These are phyloP conservation scores for Fennellomyces sp. DNA, from an alignment of 371 early-diverging fungal genomes.

Conservation along the genomic window DNA sequence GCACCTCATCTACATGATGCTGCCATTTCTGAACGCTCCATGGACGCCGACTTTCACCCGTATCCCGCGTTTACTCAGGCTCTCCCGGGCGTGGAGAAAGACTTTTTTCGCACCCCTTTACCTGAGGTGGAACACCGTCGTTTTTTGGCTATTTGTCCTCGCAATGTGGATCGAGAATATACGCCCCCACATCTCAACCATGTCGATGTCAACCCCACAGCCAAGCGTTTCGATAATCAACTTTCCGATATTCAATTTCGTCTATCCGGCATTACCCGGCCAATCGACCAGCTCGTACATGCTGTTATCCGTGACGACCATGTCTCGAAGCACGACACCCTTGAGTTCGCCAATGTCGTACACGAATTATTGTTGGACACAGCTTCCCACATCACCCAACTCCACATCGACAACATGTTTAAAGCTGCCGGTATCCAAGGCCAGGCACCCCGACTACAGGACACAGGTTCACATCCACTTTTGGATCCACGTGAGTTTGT, in stretches of 20 bases:
- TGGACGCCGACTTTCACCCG: no score
- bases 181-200: no score
- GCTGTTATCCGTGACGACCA: neutral
- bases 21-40: no score
- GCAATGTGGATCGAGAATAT: no score
- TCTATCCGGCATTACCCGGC: slow-evolving; percentile 7
- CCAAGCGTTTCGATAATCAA: neutral
- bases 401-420: slow-evolving; percentile 3
- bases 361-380: slow-evolving; percentile 3
- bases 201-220: no score
- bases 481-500: neutral
- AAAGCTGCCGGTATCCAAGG: neutral
- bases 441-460: neutral
- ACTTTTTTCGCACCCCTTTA: no score
- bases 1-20: no score
- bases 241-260: slow-evolving; percentile 6
- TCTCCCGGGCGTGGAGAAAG: no score
- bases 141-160: no score
- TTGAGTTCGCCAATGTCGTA: slow-evolving; percentile 14
- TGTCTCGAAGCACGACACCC: neutral
- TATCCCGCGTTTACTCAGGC: no score
- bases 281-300: slow-evolving; percentile 1
- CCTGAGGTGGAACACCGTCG: no score
- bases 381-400: slow-evolving; percentile 7
- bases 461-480: neutral